Evolutionary conservation across 257 asterid species (phyloP).

Genomic region (Nicotiana tabacum): DNA sequence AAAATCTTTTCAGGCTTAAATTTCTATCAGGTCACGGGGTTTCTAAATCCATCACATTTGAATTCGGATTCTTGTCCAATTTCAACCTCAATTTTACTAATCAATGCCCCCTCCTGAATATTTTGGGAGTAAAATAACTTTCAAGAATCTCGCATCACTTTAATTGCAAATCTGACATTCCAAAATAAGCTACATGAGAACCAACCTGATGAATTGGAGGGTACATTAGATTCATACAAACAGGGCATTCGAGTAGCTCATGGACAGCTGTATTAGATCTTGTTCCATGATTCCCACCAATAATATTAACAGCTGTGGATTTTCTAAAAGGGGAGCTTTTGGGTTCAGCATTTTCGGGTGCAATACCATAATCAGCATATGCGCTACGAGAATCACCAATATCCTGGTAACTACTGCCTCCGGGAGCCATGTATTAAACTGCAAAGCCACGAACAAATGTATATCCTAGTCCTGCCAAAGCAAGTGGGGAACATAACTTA

Average conservation of each 20-base stretch:
- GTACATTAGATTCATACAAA: conserved; percentile 61
- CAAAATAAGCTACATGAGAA: conserved; percentile 11
- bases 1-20: not conserved
- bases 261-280: conserved; percentile 57
- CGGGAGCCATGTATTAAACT: conserved; percentile 39
- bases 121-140: not conserved
- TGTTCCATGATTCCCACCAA: conserved; percentile 35
- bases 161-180: not conserved
- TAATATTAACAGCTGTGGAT: conserved; percentile 22
- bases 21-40: not conserved
- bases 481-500: not conserved
- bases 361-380: conserved; percentile 32
- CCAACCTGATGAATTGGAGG: conserved; percentile 82
- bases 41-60: not conserved
- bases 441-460: conserved; percentile 19
- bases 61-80: not conserved
- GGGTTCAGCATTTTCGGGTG: conserved; percentile 38
- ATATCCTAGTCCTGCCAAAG: conserved; percentile 10
- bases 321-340: conserved; percentile 44
- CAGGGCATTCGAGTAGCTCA: conserved; percentile 72
- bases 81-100: conserved; percentile 1
- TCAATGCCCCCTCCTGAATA: not conserved
- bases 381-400: conserved; percentile 26
- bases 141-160: not conserved
- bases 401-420: conserved; percentile 38